Evolutionary conservation across 2,329 filamentous ascomycete genomes (phyloP).

Genomic region (Ceratocystis colombiana): DNA sequence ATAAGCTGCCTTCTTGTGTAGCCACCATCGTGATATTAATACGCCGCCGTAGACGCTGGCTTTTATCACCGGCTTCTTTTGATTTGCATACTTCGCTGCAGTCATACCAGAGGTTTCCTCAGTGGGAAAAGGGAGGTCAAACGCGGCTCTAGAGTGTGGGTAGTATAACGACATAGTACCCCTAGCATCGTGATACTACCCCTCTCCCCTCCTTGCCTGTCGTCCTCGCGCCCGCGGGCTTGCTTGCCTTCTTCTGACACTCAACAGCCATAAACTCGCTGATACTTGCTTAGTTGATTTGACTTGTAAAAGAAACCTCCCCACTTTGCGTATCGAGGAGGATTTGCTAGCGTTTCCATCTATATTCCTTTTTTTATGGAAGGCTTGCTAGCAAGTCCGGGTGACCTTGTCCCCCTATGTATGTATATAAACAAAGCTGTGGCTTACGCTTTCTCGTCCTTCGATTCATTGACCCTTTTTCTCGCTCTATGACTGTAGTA

Average conservation of each 20-base stretch:
- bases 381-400: neutral
- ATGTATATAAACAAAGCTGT: neutral
- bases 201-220: neutral
- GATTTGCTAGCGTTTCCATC: neutral
- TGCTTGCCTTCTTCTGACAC: neutral
- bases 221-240: neutral
- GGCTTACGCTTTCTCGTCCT: neutral
- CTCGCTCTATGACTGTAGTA: neutral
- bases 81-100: neutral
- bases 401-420: neutral
- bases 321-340: neutral
- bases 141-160: neutral
- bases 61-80: neutral
- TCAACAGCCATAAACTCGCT: neutral
- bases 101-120: neutral
- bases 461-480: neutral
- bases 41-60: neutral
- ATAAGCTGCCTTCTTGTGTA: neutral
- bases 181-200: neutral
- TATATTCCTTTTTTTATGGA: constrained; percentile 4
- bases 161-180: neutral
- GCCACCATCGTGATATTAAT: neutral
- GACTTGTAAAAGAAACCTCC: neutral
- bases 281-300: neutral
- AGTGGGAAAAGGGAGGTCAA: neutral